These are phyloP conservation scores for Fusarium abutilonis DNA, from an alignment of 2,329 filamentous ascomycete species.

Conservation along the genomic window DNA sequence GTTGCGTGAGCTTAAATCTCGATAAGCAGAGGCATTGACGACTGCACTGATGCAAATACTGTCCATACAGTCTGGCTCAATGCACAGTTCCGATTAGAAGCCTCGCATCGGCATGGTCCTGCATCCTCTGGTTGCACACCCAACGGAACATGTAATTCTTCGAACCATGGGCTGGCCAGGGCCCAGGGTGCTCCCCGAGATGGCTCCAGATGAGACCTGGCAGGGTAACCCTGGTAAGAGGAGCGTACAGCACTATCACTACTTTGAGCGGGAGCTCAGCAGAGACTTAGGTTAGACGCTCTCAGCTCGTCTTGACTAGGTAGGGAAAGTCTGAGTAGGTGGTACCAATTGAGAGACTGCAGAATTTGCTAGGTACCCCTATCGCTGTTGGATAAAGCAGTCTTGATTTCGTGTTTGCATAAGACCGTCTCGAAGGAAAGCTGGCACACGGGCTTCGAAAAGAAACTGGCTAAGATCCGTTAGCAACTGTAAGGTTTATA, in stretches of 20 bases:
- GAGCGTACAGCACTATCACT: conserved; percentile 12
- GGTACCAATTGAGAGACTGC: conserved; percentile 1
- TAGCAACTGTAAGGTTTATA: background rate
- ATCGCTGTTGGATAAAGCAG: background rate
- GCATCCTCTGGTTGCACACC: conserved; percentile 19
- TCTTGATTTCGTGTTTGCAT: background rate
- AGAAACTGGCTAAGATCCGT: conserved; percentile 4
- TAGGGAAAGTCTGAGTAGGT: conserved; percentile 3
- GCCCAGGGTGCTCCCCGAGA: conserved; percentile 28
- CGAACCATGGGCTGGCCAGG: conserved; percentile 29
- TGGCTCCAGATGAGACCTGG: conserved; percentile 25
- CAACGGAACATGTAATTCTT: conserved; percentile 22
- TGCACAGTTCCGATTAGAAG: conserved; percentile 26
- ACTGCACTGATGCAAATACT: conserved; percentile 2
- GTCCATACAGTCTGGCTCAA: conserved; percentile 12
- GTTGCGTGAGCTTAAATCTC: conserved; percentile 8
- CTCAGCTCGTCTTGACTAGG: conserved; percentile 5
- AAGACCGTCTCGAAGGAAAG: background rate
- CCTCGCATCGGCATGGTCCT: conserved; percentile 22
- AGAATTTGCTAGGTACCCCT: background rate
- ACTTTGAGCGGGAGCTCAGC: conserved; percentile 2
- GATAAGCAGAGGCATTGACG: background rate
- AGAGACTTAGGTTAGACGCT: conserved; percentile 8
- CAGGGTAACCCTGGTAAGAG: conserved; percentile 36
- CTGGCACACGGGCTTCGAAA: background rate